These are phyloP conservation scores for Fusarium lateritium DNA, from an alignment of 2,329 filamentous ascomycete species.

Conservation along the genomic window DNA sequence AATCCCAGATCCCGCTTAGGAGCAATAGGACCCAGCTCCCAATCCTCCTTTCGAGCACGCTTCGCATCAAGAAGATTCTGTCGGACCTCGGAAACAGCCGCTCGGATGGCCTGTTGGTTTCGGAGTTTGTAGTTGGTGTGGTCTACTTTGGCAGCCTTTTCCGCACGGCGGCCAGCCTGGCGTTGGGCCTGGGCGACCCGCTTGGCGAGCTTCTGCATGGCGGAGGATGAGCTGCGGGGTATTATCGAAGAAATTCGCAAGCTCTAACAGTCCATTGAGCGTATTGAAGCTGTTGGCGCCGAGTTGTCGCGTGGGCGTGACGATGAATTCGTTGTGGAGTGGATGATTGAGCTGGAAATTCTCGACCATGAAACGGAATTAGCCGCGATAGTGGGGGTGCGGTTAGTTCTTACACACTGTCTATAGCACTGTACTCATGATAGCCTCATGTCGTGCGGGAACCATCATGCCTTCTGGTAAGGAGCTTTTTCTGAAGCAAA, in stretches of 20 bases:
- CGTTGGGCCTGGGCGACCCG: conserved; percentile 77
- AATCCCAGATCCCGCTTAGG: conserved; percentile 81
- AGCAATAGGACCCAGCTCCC: conserved; percentile 82
- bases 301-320: conserved; percentile 45
- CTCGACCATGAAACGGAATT: conserved; percentile 44
- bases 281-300: conserved; percentile 42
- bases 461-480: background rate
- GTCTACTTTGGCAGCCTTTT: conserved; percentile 56
- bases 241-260: conserved; percentile 28
- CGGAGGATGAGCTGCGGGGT: conserved; percentile 39
- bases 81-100: conserved; percentile 53
- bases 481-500: background rate
- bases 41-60: conserved; percentile 78
- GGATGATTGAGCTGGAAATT: conserved; percentile 47
- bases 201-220: conserved; percentile 80
- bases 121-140: conserved; percentile 49
- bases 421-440: conserved; percentile 37
- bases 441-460: conserved; percentile 18
- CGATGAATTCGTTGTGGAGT: conserved; percentile 48
- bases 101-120: conserved; percentile 52
- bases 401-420: background rate
- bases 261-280: conserved; percentile 49
- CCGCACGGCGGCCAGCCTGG: conserved; percentile 68
- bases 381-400: conserved; percentile 33
- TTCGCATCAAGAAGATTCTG: conserved; percentile 59